These are phyloP conservation scores for Citrus sp. DNA, from an alignment of 345 rosid species.

Conservation along the genomic window DNA sequence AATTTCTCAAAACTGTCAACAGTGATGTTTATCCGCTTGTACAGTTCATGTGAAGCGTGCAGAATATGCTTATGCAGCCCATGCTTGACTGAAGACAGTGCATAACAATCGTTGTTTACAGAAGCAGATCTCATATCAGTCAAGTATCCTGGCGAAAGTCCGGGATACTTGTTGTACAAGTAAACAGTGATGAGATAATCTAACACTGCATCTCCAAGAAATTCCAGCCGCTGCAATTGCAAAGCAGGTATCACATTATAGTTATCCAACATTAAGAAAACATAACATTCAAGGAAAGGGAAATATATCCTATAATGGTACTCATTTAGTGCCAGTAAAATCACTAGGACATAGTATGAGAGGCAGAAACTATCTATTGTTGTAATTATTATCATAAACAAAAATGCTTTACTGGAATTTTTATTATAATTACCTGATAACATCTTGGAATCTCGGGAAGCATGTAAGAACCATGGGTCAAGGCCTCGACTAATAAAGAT, in stretches of 20 bases:
- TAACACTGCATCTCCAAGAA: slow-evolving; percentile 85
- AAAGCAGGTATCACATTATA: neutral
- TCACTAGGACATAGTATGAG: neutral
- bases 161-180: slow-evolving; percentile 52
- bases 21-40: slow-evolving; percentile 40
- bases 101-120: slow-evolving; percentile 87
- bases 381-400: neutral
- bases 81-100: slow-evolving; percentile 52
- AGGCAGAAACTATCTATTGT: neutral
- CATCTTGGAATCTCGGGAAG: slow-evolving; percentile 80
- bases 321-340: neutral
- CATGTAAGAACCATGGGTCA: slow-evolving; percentile 95
- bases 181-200: slow-evolving; percentile 72
- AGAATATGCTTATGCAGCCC: slow-evolving; percentile 69
- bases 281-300: neutral
- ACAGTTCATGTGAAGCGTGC: slow-evolving; percentile 63
- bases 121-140: slow-evolving; percentile 96
- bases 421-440: slow-evolving; percentile 59
- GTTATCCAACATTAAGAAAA: neutral
- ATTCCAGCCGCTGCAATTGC: slow-evolving; percentile 90
- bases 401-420: neutral
- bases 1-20: slow-evolving; percentile 28
- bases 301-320: neutral
- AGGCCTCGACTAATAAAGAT: slow-evolving; percentile 76
- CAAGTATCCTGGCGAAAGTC: slow-evolving; percentile 68